Evolutionary conservation across 2,329 filamentous ascomycete genomes (phyloP).

Genomic region (Diplodia scrobiculata): DNA sequence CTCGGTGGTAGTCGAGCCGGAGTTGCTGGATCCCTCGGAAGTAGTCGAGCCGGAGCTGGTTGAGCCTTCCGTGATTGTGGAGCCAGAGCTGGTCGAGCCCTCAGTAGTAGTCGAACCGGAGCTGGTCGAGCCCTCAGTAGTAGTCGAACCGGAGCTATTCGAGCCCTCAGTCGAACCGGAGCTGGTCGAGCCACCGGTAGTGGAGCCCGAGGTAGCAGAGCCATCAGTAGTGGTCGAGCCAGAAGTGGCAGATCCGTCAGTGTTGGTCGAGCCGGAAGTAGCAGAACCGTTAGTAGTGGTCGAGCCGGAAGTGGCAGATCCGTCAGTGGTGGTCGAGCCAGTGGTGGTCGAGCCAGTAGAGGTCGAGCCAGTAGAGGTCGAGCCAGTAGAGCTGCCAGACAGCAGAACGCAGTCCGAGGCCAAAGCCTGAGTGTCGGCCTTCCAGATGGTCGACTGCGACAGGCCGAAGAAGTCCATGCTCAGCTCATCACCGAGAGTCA

Average conservation of each 20-base stretch:
- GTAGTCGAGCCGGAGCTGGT: not conserved
- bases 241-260: not conserved
- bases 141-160: not conserved
- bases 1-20: not conserved
- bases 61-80: not conserved
- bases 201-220: not conserved
- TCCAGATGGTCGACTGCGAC: not conserved
- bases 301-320: not conserved
- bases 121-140: not conserved
- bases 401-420: not conserved
- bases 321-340: not conserved
- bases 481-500: conserved; percentile 15
- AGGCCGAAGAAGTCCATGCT: conserved; percentile 15
- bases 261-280: not conserved
- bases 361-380: not conserved
- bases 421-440: not conserved
- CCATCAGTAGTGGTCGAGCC: not conserved
- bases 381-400: not conserved
- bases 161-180: not conserved
- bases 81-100: not conserved
- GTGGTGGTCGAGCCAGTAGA: not conserved
- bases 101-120: not conserved
- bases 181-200: not conserved
- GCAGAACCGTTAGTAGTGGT: not conserved
- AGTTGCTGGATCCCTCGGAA: not conserved